Conservation (phyloP, 2,329 filamentous ascomycete species). For the Cyphellophora europaea region DNA sequence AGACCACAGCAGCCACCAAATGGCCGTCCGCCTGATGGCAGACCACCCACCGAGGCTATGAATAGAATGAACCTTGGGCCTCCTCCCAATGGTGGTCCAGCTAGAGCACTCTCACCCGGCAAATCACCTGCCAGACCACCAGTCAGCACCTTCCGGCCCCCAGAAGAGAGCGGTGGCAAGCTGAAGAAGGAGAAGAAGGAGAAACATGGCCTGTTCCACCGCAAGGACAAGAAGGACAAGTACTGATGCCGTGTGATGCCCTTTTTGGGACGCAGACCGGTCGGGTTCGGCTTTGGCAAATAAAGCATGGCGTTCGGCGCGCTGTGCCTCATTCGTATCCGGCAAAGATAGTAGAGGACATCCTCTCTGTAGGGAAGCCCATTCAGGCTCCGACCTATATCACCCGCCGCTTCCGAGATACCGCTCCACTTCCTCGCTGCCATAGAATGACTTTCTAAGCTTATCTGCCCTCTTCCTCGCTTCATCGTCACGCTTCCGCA, state of each 20-base stretch:
- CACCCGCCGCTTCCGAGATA: constrained; percentile 48
- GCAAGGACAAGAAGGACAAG: constrained; percentile 2
- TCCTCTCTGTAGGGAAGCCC: no score
- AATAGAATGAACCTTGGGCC: constrained; percentile 16
- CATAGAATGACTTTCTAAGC: constrained; percentile 63
- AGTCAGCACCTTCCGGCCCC: constrained; percentile 6
- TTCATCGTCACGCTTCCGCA: constrained; percentile 51
- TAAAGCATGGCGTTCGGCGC: constrained; percentile 16
- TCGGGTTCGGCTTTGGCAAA: no score
- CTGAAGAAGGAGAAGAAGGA: constrained; percentile 54
- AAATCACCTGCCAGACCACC: constrained; percentile 2
- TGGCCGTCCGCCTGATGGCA: constrained; percentile 5
- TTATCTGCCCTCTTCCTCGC: constrained; percentile 55
- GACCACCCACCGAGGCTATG: constrained; percentile 15
- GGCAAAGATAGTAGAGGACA: no score
- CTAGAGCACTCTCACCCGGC: constrained; percentile 4
- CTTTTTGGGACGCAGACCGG: no score
- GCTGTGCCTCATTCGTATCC: no score
- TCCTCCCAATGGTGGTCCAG: constrained; percentile 22
- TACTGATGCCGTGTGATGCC: no score
- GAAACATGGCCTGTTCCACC: constrained; percentile 28
- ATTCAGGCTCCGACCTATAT: neutral
- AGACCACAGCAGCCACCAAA: constrained; percentile 12
- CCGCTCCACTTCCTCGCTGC: constrained; percentile 63
- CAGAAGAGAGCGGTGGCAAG: constrained; percentile 19